A percentile compares a stretch with the other conserved stretches of the same genome.
Evolutionary conservation across 2,329 filamentous ascomycete genomes (phyloP).

Genomic region (Stemphylium lycopersici): DNA sequence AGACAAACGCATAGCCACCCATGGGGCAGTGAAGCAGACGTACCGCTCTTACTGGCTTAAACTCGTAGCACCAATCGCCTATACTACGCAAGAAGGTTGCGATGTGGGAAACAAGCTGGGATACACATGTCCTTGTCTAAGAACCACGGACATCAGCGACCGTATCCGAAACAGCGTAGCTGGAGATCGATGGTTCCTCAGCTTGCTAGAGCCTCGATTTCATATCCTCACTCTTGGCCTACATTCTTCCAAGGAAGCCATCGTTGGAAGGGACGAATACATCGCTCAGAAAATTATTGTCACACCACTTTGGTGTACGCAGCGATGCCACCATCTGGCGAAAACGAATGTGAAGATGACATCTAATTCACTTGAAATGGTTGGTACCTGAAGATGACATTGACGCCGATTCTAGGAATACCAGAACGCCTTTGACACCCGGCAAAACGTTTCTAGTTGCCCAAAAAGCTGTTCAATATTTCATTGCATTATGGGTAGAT

Average conservation of each 20-base stretch:
- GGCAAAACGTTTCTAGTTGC: background rate
- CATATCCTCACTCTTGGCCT: conserved; percentile 9
- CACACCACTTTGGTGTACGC: background rate
- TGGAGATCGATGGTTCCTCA: background rate
- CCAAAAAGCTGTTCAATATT: background rate
- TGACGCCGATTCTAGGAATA: background rate
- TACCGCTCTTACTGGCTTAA: background rate
- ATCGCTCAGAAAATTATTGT: background rate
- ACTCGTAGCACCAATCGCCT: background rate
- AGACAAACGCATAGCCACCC: background rate
- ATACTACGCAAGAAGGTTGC: background rate
- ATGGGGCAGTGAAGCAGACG: no score
- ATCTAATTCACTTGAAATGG: no score
- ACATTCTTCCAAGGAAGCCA: conserved; percentile 1
- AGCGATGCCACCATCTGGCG: background rate
- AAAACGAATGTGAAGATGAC: background rate
- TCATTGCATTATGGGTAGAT: conserved; percentile 19
- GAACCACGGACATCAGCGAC: conserved; percentile 29
- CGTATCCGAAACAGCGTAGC: conserved; percentile 29
- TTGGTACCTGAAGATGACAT: background rate
- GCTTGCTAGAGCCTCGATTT: conserved; percentile 18
- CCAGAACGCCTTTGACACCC: background rate
- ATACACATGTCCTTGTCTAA: conserved; percentile 18
- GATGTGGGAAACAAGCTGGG: conserved; percentile 17
- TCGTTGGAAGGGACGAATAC: background rate